phyloP scores from a whole-genome alignment of 164 flowering plant species.

The Macadamia tetraphylla region DNA sequence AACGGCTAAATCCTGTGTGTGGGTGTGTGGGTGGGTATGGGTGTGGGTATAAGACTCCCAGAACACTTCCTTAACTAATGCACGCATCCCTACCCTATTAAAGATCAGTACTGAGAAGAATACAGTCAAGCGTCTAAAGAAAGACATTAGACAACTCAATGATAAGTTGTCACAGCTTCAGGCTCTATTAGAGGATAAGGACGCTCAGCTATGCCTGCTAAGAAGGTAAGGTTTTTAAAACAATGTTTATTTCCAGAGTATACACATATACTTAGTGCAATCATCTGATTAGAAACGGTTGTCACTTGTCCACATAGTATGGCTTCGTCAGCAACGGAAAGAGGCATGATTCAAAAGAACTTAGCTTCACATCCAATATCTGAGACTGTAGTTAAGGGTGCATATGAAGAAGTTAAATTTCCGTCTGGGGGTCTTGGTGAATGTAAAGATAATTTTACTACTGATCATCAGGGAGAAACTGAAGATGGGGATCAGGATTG shows the following conservation, averaged over 20 bases:
- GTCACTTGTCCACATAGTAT: slow-evolving; percentile 22
- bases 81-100: slow-evolving; percentile 80
- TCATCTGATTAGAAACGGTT: slow-evolving; percentile 9
- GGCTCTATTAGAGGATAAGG: slow-evolving; percentile 74
- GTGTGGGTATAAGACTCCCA: background rate
- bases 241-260: background rate
- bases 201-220: slow-evolving; percentile 48
- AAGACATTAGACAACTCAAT: slow-evolving; percentile 79
- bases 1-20: background rate
- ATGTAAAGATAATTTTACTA: slow-evolving; percentile 15
- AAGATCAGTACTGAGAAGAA: slow-evolving; percentile 77
- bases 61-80: slow-evolving; percentile 45
- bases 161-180: slow-evolving; percentile 66
- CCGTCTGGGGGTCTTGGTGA: slow-evolving; percentile 20
- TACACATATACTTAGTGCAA: slow-evolving; percentile 2
- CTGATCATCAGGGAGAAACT: slow-evolving; percentile 17
- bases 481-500: slow-evolving; percentile 18
- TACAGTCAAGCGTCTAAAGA: slow-evolving; percentile 64
- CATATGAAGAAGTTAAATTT: slow-evolving; percentile 25
- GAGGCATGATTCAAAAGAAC: slow-evolving; percentile 16
- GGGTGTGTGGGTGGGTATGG: no score
- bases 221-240: slow-evolving; percentile 41
- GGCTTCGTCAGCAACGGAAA: slow-evolving; percentile 25
- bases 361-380: slow-evolving; percentile 12
- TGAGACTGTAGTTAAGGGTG: slow-evolving; percentile 16